These are phyloP conservation scores for Chrysoporthe puriensis DNA, from an alignment of 2,329 filamentous ascomycete species.

Conservation along the genomic window DNA sequence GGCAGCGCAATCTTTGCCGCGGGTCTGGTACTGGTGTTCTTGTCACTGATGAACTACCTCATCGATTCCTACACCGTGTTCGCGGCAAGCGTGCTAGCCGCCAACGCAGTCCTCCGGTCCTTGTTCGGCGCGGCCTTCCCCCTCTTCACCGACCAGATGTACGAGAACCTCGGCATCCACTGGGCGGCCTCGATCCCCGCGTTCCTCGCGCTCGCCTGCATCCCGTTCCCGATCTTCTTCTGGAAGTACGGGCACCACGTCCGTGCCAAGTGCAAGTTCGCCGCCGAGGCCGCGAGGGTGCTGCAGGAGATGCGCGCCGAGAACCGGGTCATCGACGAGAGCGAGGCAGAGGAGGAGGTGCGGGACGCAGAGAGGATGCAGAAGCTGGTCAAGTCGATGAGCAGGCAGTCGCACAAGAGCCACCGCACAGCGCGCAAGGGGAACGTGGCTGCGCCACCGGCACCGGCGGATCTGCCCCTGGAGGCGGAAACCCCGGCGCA, in stretches of 20 bases:
- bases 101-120: constrained; percentile 59
- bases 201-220: constrained; percentile 45
- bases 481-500: not conserved
- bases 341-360: constrained; percentile 27
- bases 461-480: not conserved
- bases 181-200: constrained; percentile 42
- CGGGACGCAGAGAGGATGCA: constrained; percentile 23
- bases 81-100: constrained; percentile 61
- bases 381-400: constrained; percentile 28
- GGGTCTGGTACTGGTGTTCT: constrained; percentile 55
- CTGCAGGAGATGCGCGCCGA: constrained; percentile 26
- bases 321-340: constrained; percentile 22
- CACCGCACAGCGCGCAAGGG: constrained; percentile 10
- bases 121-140: constrained; percentile 62
- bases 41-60: constrained; percentile 57
- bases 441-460: not conserved
- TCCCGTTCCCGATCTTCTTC: constrained; percentile 44
- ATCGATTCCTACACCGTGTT: constrained; percentile 61
- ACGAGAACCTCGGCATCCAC: constrained; percentile 25
- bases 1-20: constrained; percentile 40
- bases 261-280: constrained; percentile 40
- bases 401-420: constrained; percentile 23
- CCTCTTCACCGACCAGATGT: constrained; percentile 51
- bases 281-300: constrained; percentile 26
- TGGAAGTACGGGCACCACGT: constrained; percentile 43